Evolutionary conservation across 345 rosid species (phyloP), one percentile per base, ranked within the genome.

Genomic region (Moringa oleifera): DNA sequence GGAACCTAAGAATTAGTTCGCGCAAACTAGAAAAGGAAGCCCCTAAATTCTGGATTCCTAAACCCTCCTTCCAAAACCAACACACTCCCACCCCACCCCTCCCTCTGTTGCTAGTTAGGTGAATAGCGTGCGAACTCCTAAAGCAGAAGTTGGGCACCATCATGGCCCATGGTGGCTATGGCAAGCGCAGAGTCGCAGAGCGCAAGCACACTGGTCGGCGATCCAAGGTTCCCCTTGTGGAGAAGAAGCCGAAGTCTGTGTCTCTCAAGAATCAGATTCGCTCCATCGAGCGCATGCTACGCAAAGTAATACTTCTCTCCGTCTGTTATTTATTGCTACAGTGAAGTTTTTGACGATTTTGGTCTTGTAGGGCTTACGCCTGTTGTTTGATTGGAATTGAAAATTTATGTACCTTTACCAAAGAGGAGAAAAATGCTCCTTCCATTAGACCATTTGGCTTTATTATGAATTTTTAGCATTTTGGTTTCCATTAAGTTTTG

Each of bases 121-220:
- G 17, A 4, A 15, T 4, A 41, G 47, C 12, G 47, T n/a, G n/a
- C n/a, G n/a, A n/a, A n/a, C n/a, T n/a, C n/a, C n/a, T n/a, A 11
- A 41, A 41, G 47, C 12, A 15, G 47, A 41, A 41, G 12, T 41
- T 41, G 47, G 17, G 47, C 13, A 41, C 47, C 47, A 41, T 53
- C 71, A 93, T 93, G 98, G 97, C 96, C 65, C 98, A 93, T 61
- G 97, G 97, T 61, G 98, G 96, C 63, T 90, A 86, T 56, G 87
- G 83, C 59, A 90, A 85, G 81, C 89, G 95, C 53, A 65, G 86
- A 25, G 83, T 75, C 45, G 83, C 88, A 1, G 86, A 80, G 70
- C 89, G 86, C 15, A 78, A 81, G 37, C 77, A 80, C 25, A 69
- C 86, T 0, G 83, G 85, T n/a, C 95, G 99, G 24, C 95, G 93